Percentiles rank a stretch among this genome's conserved stretches.
These are phyloP conservation scores for Filosporella fistucella DNA, from an alignment of 495 filamentous ascomycete species.

Conservation along the genomic window DNA sequence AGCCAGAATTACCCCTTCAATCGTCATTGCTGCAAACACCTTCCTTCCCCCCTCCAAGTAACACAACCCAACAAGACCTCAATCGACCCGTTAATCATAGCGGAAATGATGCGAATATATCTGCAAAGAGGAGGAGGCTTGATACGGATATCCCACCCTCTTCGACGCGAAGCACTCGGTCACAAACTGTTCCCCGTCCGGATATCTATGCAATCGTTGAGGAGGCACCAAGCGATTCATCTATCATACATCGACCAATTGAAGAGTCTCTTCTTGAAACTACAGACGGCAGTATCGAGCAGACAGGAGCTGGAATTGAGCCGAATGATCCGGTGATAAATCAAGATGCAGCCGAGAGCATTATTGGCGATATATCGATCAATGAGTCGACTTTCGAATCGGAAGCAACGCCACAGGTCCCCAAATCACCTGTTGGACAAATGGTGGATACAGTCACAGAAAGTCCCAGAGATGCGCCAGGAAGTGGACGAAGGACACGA, in stretches of 20 bases:
- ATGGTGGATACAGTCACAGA: conserved; percentile 35
- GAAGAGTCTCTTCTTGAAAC: not conserved
- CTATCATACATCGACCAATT: not conserved
- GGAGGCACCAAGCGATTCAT: conserved; percentile 1
- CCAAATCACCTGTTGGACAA: too few relatives aligned
- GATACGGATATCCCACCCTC: conserved; percentile 15
- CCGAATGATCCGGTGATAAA: too few relatives aligned
- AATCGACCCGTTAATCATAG: not conserved
- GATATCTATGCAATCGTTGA: conserved; percentile 17
- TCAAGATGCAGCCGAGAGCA: too few relatives aligned
- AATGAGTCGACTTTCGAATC: too few relatives aligned
- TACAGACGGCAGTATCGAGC: too few relatives aligned
- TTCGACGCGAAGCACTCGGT: conserved; percentile 13
- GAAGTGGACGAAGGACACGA: conserved; percentile 29
- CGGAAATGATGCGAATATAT: conserved; percentile 21
- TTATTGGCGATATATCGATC: too few relatives aligned
- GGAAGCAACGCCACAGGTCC: too few relatives aligned
- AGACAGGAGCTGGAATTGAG: too few relatives aligned
- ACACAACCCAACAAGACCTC: not conserved
- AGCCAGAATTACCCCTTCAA: conserved; percentile 10
- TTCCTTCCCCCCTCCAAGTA: not conserved
- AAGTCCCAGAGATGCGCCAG: conserved; percentile 42
- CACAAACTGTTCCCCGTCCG: conserved; percentile 5
- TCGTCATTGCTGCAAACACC: not conserved
- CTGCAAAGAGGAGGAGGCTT: conserved; percentile 23